These are phyloP conservation scores for Lanmaoa rubissima DNA, from an alignment of 768 basidiomycete species.

Conservation along the genomic window DNA sequence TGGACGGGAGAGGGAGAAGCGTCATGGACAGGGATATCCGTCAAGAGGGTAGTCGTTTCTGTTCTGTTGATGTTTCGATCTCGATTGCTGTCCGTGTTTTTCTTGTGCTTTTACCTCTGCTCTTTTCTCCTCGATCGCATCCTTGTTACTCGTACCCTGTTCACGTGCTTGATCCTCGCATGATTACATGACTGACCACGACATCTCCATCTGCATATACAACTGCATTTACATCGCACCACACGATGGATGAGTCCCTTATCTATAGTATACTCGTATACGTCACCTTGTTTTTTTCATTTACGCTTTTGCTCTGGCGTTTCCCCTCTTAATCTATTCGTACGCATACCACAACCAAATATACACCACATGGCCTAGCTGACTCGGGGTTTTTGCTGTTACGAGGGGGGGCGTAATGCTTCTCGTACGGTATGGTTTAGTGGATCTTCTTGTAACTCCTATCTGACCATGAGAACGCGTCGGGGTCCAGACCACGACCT, in stretches of 20 bases:
- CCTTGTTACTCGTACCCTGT: no score
- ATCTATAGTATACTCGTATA: background rate
- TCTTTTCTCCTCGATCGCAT: background rate
- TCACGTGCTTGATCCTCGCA: background rate
- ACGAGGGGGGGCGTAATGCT: no score
- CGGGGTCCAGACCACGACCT: no score
- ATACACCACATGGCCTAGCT: background rate
- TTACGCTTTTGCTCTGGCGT: background rate
- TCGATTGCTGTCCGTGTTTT: background rate
- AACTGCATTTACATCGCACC: background rate
- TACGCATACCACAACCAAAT: background rate
- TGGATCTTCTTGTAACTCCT: no score
- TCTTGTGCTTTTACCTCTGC: background rate
- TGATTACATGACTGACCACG: background rate
- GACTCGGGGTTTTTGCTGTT: no score
- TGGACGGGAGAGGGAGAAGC: conserved; percentile 17
- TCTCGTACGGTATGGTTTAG: no score
- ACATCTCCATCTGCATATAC: background rate
- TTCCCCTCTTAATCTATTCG: background rate
- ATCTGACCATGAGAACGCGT: no score
- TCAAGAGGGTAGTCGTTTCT: conserved; percentile 8
- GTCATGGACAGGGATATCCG: conserved; percentile 11
- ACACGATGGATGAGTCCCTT: background rate
- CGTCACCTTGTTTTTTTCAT: background rate
- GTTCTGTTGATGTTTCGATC: background rate